Evolutionary conservation across 2,329 filamentous ascomycete genomes (phyloP).

Genomic region (Juglanconis oblonga): DNA sequence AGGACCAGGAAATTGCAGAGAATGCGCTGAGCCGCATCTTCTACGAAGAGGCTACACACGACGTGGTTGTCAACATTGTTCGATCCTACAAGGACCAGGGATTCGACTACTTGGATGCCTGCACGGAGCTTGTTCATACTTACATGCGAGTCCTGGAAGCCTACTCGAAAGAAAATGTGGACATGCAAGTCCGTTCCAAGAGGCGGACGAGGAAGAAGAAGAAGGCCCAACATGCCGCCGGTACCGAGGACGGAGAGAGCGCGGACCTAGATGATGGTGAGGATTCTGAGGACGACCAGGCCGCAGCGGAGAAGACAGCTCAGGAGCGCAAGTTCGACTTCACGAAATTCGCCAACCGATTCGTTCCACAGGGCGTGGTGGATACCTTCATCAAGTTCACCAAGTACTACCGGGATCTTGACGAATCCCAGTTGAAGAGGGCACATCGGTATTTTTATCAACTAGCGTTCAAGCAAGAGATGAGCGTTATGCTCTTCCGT

Average conservation of each 20-base stretch:
- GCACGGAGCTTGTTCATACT: conserved; percentile 86
- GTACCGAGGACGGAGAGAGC: conserved; percentile 34
- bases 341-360: conserved; percentile 73
- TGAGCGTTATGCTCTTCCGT: conserved; percentile 83
- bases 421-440: conserved; percentile 78
- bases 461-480: conserved; percentile 90
- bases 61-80: conserved; percentile 76
- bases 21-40: conserved; percentile 98
- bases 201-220: conserved; percentile 71
- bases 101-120: conserved; percentile 88
- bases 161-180: conserved; percentile 91
- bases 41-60: conserved; percentile 93
- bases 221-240: conserved; percentile 43
- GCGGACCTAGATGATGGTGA: conserved; percentile 59
- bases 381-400: conserved; percentile 84
- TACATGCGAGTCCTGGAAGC: conserved; percentile 88
- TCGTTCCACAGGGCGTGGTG: conserved; percentile 79
- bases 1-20: conserved; percentile 97
- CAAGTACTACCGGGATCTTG: conserved; percentile 76
- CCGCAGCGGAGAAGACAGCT: conserved; percentile 65
- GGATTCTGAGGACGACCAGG: conserved; percentile 69
- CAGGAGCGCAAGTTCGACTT: conserved; percentile 95
- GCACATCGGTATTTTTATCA: conserved; percentile 93
- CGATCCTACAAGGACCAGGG: conserved; percentile 90
- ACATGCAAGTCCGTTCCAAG: conserved; percentile 87